These are phyloP conservation scores for Ogataea saltuana DNA, from an alignment of 805 yeast genomes.

Conservation along the genomic window DNA sequence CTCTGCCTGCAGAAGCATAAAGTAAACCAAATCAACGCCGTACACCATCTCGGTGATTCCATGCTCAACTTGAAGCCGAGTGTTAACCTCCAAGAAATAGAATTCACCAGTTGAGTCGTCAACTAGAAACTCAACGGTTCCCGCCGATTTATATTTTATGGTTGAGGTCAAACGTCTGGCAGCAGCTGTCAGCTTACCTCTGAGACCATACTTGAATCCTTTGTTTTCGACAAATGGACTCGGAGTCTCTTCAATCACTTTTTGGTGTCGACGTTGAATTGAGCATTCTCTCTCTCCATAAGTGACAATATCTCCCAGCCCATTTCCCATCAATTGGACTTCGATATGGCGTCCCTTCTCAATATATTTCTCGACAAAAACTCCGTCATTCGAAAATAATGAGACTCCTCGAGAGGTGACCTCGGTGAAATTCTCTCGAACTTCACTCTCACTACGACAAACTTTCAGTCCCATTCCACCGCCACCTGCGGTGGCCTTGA, in stretches of 20 bases:
- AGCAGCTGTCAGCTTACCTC: constrained; percentile 71
- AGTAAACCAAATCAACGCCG: constrained; percentile 91
- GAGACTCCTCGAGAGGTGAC: constrained; percentile 92
- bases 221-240: constrained; percentile 87
- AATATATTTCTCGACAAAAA: constrained; percentile 89
- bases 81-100: constrained; percentile 93
- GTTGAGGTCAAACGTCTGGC: constrained; percentile 79
- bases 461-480: constrained; percentile 98
- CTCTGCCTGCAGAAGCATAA: constrained; percentile 94
- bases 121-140: constrained; percentile 94
- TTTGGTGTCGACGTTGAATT: constrained; percentile 94
- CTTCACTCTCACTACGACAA: constrained; percentile 78
- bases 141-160: constrained; percentile 92
- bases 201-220: constrained; percentile 41
- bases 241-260: constrained; percentile 95
- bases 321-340: constrained; percentile 95
- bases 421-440: constrained; percentile 78
- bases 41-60: constrained; percentile 96
- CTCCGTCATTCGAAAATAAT: constrained; percentile 94
- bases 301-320: constrained; percentile 87
- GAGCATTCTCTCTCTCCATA: constrained; percentile 98
- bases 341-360: constrained; percentile 96
- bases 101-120: constrained; percentile 84
- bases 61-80: constrained; percentile 96
- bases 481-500: constrained; percentile 98